Evolutionary conservation across 805 yeast species (phyloP), one percentile per base, ranked within the genome.

Genomic region (Yamadazyma kitorensis): DNA sequence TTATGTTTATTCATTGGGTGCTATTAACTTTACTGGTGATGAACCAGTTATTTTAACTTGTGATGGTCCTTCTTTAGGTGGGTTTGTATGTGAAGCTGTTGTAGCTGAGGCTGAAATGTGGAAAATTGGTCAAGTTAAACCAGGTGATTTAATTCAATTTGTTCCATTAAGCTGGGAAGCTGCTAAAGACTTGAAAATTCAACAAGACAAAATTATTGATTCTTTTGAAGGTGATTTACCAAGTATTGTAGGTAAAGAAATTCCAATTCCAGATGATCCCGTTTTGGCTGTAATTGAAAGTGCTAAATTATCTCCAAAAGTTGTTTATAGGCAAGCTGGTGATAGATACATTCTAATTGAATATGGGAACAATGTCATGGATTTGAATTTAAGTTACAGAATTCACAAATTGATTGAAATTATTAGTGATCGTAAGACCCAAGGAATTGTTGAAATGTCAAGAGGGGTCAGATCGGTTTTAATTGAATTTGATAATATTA

Each of bases 51-150:
- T 91, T 44, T 72, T 91, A 59, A 87, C 98, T 2, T 86, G 97
- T 55, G 98, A 91, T 64, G 98, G 98, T 44, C 98, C 98, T 26
- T 85, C 96, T 8, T 75, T 91, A 38, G 98, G 98, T 54, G 98
- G 98, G 1, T 93, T 91, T 54, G 97, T 91, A 21, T 91, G 98
- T 62, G 84, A 88, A 55, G 97, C 95, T 6, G 97, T 93, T 40
- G 95, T 93, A 45, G 85, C 87, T 10, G 94, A 88, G 53, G 86
- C 94, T 25, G 98, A 93, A 65, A 78, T 93, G 82, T 91, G 98
- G 98, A 93, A 93, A 68, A 85, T 93, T 54, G 98, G 98, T 29
- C 98, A 91, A 66, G 89, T 86, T 27, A 89, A 86, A 59, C 97
- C 98, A 4, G 98, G 98, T 53, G 98, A 93, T 53, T 49, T 59